Percentiles rank a stretch among this genome's conserved stretches.
Conservation (phyloP, 2,329 filamentous ascomycete genomes). For the Ophiobolus disseminans region DNA sequence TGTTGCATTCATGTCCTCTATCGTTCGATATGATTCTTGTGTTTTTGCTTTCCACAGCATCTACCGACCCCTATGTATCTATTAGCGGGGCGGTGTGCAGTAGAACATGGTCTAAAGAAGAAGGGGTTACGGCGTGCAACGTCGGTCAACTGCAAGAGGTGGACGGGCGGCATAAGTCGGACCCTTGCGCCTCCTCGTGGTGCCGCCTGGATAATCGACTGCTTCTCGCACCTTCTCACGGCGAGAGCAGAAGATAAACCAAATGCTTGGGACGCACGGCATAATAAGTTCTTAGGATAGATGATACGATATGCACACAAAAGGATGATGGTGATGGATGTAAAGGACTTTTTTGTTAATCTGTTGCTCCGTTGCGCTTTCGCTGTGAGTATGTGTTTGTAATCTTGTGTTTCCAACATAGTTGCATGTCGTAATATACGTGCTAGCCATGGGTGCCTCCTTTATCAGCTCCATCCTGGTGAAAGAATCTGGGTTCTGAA, state of each 20-base stretch:
- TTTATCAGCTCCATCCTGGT: too few relatives aligned
- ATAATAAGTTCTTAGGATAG: neutral
- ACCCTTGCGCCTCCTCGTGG: conserved; percentile 48
- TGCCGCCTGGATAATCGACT: conserved; percentile 44
- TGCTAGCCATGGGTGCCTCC: too few relatives aligned
- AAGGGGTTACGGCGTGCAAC: conserved; percentile 23
- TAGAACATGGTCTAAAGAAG: conserved; percentile 26
- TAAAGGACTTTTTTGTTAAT: too few relatives aligned
- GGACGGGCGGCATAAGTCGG: conserved; percentile 46
- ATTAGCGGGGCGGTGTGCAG: conserved; percentile 19
- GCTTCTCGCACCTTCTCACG: neutral
- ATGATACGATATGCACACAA: too few relatives aligned
- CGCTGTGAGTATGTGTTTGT: too few relatives aligned
- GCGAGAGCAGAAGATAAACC: conserved; percentile 33
- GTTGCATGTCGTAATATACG: too few relatives aligned
- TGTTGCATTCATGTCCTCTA: too few relatives aligned
- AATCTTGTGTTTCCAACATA: too few relatives aligned
- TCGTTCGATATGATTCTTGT: too few relatives aligned
- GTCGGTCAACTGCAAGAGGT: conserved; percentile 38
- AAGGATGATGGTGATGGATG: too few relatives aligned
- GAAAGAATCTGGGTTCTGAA: too few relatives aligned
- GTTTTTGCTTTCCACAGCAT: conserved; percentile 4
- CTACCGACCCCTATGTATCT: conserved; percentile 6
- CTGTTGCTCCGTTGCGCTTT: too few relatives aligned
- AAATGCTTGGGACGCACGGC: conserved; percentile 43